A percentile compares a stretch with the other conserved stretches of the same genome.
These are phyloP conservation scores for Cyclotella choctawhatcheeana DNA, from an alignment of 108 stramenopile genomes.

Conservation along the genomic window DNA sequence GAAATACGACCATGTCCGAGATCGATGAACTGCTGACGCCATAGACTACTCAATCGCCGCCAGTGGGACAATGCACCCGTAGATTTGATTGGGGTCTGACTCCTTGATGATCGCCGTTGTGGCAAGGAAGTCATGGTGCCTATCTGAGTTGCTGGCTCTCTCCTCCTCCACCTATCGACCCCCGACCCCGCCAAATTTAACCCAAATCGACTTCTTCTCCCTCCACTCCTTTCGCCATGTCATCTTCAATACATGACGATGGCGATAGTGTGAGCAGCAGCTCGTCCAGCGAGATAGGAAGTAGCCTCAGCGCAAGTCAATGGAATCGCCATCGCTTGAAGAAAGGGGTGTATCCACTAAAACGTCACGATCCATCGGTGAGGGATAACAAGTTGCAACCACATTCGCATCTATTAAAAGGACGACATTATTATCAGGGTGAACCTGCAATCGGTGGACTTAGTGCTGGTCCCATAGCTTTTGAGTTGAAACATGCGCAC, in stretches of 20 bases:
- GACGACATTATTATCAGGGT: slow-evolving; percentile 2
- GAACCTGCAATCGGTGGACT: too few species aligned
- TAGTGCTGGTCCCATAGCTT: too few species aligned
- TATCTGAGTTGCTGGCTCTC: not conserved
- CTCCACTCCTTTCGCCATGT: too few species aligned
- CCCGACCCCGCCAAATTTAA: not conserved
- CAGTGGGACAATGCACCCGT: slow-evolving; percentile 17
- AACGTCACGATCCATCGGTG: not conserved
- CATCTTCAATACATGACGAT: slow-evolving; percentile 9
- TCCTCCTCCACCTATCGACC: not conserved
- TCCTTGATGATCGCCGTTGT: slow-evolving; percentile 20
- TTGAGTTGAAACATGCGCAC: slow-evolving; percentile 19
- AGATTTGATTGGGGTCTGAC: slow-evolving; percentile 1
- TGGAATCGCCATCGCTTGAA: slow-evolving; percentile 11
- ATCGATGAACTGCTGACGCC: slow-evolving; percentile 32
- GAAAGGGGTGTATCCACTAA: not conserved
- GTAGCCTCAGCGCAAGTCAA: slow-evolving; percentile 22
- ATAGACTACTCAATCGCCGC: slow-evolving; percentile 10
- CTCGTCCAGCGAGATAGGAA: slow-evolving; percentile 5
- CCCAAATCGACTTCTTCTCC: too few species aligned
- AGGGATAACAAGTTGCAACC: not conserved
- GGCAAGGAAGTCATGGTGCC: too few species aligned
- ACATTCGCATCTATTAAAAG: slow-evolving; percentile 2
- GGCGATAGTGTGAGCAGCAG: slow-evolving; percentile 5
- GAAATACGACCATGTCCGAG: slow-evolving; percentile 28